These are phyloP conservation scores for Colletotrichum aenigma DNA, from an alignment of 2,329 filamentous ascomycete species.

Conservation along the genomic window DNA sequence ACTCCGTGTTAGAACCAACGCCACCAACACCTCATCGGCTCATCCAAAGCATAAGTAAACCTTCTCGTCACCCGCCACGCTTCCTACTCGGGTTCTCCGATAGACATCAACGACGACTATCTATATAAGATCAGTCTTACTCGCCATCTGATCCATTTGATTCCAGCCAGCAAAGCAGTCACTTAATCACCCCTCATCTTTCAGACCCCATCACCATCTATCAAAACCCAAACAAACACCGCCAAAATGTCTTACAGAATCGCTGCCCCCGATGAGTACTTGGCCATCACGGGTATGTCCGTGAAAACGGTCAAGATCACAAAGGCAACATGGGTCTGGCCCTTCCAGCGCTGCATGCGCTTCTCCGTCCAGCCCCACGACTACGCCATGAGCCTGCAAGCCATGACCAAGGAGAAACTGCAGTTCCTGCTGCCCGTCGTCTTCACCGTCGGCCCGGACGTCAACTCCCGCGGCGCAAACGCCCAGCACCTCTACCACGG, in stretches of 20 bases:
- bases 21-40: not conserved
- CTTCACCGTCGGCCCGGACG: conserved; percentile 83
- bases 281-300: conserved; percentile 83
- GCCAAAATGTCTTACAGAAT: conserved; percentile 67
- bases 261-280: conserved; percentile 80
- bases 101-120: not conserved
- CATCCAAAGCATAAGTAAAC: not conserved
- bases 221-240: conserved; percentile 25
- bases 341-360: conserved; percentile 69
- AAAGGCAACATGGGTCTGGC: conserved; percentile 76
- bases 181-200: not conserved
- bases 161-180: not conserved
- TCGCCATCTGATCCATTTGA: not conserved
- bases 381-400: conserved; percentile 81
- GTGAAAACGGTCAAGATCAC: conserved; percentile 76
- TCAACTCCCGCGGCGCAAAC: conserved; percentile 62
- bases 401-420: conserved; percentile 89
- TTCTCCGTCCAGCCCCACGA: conserved; percentile 76
- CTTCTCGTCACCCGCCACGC: not conserved
- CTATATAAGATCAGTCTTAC: not conserved
- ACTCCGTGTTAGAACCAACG: not conserved
- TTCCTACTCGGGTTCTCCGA: not conserved
- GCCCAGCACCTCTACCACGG: conserved; percentile 20
- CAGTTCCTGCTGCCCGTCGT: conserved; percentile 83
- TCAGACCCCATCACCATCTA: not conserved